Evolutionary conservation across 2,329 filamentous ascomycete species (phyloP), one percentile per base, ranked within the genome.

Genomic region (Epichloe typhina): DNA sequence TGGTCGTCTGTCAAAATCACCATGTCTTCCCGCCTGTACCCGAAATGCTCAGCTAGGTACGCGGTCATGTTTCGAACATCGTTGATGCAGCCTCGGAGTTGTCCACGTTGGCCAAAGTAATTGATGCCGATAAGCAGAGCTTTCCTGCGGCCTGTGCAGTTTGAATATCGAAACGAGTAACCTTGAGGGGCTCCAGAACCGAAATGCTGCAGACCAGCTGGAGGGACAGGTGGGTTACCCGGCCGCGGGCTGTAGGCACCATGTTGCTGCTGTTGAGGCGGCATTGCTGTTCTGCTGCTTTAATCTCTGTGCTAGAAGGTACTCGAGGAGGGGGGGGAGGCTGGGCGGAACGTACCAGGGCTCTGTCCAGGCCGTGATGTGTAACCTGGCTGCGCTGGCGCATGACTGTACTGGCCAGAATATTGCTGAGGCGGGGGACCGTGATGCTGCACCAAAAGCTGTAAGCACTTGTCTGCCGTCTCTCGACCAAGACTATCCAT

Each of bases 51-150:
- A 56, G 88, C 87, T 52, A 97, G 73, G 64, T 95, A 97, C 47
- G 79, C 77, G 21, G 89, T 95, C 88, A 97, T 95, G 72, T 96
- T 96, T 69, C 90, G 87, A 42, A 96, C 91, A 65, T 97, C 91
- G 64, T 97, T 96, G 73, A 96, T 96, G 64, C 91, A 97, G 44
- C 91, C 91, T 52, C 89, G 77, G 46, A 96, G 75, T 72, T 96
- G 87, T 31, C 90, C 90, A 52, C 87, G 82, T 69, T 96, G 90
- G 48, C 86, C 83, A 64, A 96, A 96, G 70, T 97, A 96, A 70
- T 96, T 96, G 73, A 96, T 95, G 50, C 91, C 91, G 58, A 96
- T 91, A 54, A 97, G 69, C 33, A 96, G 72, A 4, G 90, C 91
- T 71, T 96, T 96, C 64, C 90, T 76, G 60, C 83, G 81, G 44